Percentiles rank a stretch among this genome's conserved stretches.
phyloP scores from a whole-genome alignment of 306 rosid genomes.

The apple (Malus domestica) region ASM211411v1 NC_041800.1:32693733-32694232 shows the following conservation, averaged over 20 bases:
- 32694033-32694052: neutral
- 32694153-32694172: neutral
- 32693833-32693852: constrained; percentile 1
- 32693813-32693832: constrained; percentile 28
- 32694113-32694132: too few relatives aligned
- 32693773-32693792: constrained; percentile 50
- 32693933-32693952: neutral
- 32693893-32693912: constrained; percentile 4
- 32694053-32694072: too few relatives aligned
- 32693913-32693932: constrained; percentile 14
- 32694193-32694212: too few relatives aligned
- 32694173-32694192: too few relatives aligned
- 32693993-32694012: neutral
- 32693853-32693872: neutral
- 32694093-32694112: neutral
- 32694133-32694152: too few relatives aligned
- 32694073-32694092: neutral
- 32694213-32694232: too few relatives aligned
- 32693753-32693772: constrained; percentile 42
- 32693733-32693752: constrained; percentile 21
- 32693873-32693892: constrained; percentile 17
- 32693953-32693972: constrained; percentile 3
- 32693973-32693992: constrained; percentile 26
- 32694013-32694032: neutral
- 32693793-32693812: constrained; percentile 47